Evolutionary conservation across 768 basidiomycete species (phyloP).

Genomic region (Termitomyces sp.): DNA sequence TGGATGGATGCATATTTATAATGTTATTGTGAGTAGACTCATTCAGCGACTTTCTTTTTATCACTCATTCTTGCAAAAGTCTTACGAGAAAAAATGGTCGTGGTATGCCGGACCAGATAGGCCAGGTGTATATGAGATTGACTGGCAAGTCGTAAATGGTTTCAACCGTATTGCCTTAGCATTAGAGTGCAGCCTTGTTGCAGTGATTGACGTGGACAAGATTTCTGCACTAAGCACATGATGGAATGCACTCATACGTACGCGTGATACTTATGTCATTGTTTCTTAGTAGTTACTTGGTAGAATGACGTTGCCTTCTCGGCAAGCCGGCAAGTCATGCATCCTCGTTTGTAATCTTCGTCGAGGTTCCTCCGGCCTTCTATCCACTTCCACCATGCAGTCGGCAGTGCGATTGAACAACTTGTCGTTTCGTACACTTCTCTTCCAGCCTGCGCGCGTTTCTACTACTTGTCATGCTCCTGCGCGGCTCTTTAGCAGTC

Average conservation of each 20-base stretch:
- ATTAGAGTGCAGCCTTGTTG: constrained; percentile 63
- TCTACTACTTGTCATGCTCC: background rate
- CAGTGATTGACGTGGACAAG: constrained; percentile 55
- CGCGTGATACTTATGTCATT: no score
- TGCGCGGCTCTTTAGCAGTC: constrained; percentile 18
- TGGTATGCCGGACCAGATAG: constrained; percentile 57
- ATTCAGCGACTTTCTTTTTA: background rate
- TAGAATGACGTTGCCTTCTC: background rate
- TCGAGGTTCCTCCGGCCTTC: background rate
- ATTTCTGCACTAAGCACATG: constrained; percentile 33
- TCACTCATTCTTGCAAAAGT: constrained; percentile 17
- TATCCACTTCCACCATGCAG: constrained; percentile 5
- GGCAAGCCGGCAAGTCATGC: background rate
- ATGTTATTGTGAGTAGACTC: constrained; percentile 47
- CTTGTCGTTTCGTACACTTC: constrained; percentile 7
- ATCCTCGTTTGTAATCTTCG: background rate
- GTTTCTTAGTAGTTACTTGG: no score
- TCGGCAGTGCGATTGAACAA: constrained; percentile 4
- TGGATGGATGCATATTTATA: constrained; percentile 69
- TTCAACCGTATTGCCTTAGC: constrained; percentile 65
- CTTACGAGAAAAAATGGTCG: constrained; percentile 51
- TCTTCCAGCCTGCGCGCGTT: constrained; percentile 2
- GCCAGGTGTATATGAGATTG: constrained; percentile 70
- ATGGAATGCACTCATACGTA: no score
- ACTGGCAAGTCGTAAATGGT: constrained; percentile 55